These are phyloP conservation scores for Hortiboletus flavorubellus DNA, from an alignment of 768 basidiomycete species.

Conservation along the genomic window DNA sequence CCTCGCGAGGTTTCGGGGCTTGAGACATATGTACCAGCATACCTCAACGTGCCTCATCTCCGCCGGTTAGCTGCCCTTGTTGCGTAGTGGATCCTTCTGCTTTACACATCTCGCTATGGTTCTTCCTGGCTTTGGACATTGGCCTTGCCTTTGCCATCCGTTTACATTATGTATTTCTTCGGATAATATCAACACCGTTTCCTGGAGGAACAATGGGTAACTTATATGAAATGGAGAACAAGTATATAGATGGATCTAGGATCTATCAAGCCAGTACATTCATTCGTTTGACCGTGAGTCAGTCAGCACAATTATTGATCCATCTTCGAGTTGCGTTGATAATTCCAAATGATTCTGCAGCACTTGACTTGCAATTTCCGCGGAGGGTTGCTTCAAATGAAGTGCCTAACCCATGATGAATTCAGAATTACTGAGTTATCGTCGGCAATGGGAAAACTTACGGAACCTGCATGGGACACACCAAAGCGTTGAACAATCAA, in stretches of 20 bases:
- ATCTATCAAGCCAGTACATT: background rate
- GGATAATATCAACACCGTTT: slow-evolving; percentile 17
- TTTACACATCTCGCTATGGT: background rate
- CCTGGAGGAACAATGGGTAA: slow-evolving; percentile 1
- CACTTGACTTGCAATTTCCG: slow-evolving; percentile 23
- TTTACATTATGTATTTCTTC: slow-evolving; percentile 21
- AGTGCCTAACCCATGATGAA: slow-evolving; percentile 41
- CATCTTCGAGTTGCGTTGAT: slow-evolving; percentile 53
- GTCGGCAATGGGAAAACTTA: slow-evolving; percentile 6
- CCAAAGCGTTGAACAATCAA: slow-evolving; percentile 35
- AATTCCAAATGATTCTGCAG: slow-evolving; percentile 51
- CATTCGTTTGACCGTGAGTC: background rate
- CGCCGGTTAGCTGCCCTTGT: slow-evolving; percentile 85
- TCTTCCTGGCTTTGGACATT: slow-evolving; percentile 1
- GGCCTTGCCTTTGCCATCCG: slow-evolving; percentile 6
- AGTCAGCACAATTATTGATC: slow-evolving; percentile 30
- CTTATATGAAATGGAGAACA: background rate
- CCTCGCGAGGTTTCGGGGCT: slow-evolving; percentile 93
- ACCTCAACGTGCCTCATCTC: slow-evolving; percentile 85
- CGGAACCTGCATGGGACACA: slow-evolving; percentile 6
- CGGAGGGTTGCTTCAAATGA: slow-evolving; percentile 33
- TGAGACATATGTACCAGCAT: slow-evolving; percentile 94
- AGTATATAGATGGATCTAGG: background rate
- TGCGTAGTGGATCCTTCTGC: slow-evolving; percentile 42
- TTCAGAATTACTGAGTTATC: background rate